phyloP scores from a whole-genome alignment of 768 basidiomycete species.

The Tulasnella sp. region DNA sequence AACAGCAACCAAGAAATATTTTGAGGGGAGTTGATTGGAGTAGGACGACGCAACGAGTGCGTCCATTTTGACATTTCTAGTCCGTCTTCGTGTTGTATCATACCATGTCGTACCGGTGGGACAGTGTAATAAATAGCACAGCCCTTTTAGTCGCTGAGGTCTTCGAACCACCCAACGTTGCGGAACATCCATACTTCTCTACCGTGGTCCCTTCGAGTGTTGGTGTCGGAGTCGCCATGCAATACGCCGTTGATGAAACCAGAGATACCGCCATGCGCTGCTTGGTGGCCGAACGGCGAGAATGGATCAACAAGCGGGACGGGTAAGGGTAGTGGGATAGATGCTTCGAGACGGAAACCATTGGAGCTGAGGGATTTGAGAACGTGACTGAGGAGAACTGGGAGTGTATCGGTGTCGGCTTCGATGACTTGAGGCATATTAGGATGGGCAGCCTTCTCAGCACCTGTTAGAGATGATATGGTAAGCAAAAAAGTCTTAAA shows the following conservation, averaged over 20 bases:
- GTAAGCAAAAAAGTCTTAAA: not conserved
- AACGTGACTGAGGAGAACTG: conserved; percentile 11
- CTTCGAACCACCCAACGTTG: conserved; percentile 16
- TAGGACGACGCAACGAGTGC: not conserved
- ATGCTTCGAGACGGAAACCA: conserved; percentile 15
- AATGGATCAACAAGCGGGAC: conserved; percentile 15
- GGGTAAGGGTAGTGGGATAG: conserved; percentile 15
- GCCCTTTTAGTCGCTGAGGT: not conserved
- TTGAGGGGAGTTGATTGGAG: not conserved
- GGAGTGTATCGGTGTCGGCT: conserved; percentile 19
- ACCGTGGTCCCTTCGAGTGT: not conserved
- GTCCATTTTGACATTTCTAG: not conserved
- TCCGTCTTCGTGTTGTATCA: not conserved
- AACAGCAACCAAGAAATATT: not conserved
- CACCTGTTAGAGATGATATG: not conserved
- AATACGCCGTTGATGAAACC: conserved; percentile 8
- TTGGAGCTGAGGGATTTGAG: conserved; percentile 16
- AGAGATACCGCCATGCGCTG: not conserved
- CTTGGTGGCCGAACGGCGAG: conserved; percentile 6
- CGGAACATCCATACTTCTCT: conserved; percentile 19
- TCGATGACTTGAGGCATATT: conserved; percentile 13
- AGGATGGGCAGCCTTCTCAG: not conserved
- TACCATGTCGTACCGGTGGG: too few relatives aligned
- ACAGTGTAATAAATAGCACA: not conserved
- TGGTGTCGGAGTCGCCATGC: not conserved